Evolutionary conservation across 2,329 filamentous ascomycete species (phyloP).

Genomic region (Chalara sp.): DNA sequence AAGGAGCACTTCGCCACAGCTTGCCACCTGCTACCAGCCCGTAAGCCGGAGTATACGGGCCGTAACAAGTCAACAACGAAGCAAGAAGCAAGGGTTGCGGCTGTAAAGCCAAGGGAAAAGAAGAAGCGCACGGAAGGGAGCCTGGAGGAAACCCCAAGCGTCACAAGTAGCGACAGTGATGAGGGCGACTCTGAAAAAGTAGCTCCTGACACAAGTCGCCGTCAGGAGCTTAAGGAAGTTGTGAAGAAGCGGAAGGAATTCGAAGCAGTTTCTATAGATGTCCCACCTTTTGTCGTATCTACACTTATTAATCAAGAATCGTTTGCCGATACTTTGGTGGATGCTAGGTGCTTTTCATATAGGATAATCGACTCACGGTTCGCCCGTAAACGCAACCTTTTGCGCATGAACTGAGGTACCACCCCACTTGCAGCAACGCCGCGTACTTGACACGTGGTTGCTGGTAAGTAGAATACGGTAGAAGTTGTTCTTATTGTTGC

Average conservation of each 20-base stretch:
- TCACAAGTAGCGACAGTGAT: too few species aligned
- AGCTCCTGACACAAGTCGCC: background rate
- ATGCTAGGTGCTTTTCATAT: background rate
- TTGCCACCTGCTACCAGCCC: background rate
- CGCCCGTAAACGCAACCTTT: background rate
- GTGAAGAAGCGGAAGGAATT: background rate
- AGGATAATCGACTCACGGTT: background rate
- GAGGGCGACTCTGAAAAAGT: background rate
- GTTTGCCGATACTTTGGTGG: background rate
- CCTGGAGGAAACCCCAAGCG: too few species aligned
- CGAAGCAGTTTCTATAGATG: background rate
- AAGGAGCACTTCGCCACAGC: background rate
- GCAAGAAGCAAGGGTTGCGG: background rate
- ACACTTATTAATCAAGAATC: background rate
- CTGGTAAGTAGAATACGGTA: too few species aligned
- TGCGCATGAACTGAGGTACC: too few species aligned
- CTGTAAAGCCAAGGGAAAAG: background rate
- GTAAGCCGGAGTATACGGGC: background rate
- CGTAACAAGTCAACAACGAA: background rate
- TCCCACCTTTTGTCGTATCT: background rate
- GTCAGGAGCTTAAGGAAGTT: background rate
- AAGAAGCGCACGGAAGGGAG: background rate
- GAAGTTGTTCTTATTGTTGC: too few species aligned
- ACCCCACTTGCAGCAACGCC: too few species aligned
- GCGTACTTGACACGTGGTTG: too few species aligned